Evolutionary conservation across 768 basidiomycete genomes (phyloP), one percentile per base, ranked within the genome.

Genomic region (Psilocybe subaeruginosa): DNA sequence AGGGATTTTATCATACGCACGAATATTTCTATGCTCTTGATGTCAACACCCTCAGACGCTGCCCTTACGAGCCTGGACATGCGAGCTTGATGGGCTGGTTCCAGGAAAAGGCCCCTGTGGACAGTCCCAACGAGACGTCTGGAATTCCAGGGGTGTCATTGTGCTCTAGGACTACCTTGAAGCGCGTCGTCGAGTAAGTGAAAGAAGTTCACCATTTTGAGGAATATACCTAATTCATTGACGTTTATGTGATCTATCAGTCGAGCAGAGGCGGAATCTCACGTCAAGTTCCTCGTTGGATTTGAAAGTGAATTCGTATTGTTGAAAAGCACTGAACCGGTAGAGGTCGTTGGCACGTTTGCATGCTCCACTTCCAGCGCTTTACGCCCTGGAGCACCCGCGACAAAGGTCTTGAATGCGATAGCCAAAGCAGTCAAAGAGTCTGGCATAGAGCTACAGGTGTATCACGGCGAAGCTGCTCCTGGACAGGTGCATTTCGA

Each of bases 281-380:
- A 71, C 1, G 66, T 84, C 7, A 74, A 81, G 5, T 90, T 89
- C 69, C 77, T 91, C 37, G 80, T 89, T 45, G 90, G 90, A 3
- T 80, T 87, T 59, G 90, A 92, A 73, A 80, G 79, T 2, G 90
- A 92, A 68, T 90, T 92, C 61, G 82, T 85, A 48, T 80, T 92
- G n/a, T 77, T 92, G 12, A 80, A 78, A 60, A 78, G 77, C 2
- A 80, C 76, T 0, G 63, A 76, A 3, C 85, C 86, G 0, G 66
- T 82, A 39, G 71, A 73, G n/a, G 71, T 81, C 17, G 80, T 82
- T 17, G 83, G 83, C 63, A 54, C 75, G 6, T 78, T 78, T 50
- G 76, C 77, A 30, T 91, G 78, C 76, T 77, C 78, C 19, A 71
- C 71, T 23, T 72, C 85, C 0, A 64, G 68, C 17, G 76, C 72